Evolutionary conservation across 495 filamentous ascomycete species (phyloP).

Genomic region (Xylaria bambusicola): DNA sequence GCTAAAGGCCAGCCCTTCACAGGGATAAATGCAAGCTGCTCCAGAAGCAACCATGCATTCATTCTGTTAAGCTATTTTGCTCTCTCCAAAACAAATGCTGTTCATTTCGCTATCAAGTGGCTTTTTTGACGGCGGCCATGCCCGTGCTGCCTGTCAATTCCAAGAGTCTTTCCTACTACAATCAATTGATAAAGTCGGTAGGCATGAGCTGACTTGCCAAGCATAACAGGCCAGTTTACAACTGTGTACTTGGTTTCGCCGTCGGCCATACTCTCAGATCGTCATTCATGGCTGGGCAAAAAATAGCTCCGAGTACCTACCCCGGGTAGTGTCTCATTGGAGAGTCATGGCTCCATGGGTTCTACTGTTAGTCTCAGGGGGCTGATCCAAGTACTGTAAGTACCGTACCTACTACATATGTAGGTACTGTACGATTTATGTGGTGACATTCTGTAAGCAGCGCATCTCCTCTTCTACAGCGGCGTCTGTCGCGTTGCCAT

Average conservation of each 20-base stretch:
- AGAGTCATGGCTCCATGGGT: background rate
- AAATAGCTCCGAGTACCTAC: background rate
- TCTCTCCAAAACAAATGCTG: no score
- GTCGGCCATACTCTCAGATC: conserved; percentile 4
- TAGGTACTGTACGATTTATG: no score
- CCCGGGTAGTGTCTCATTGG: conserved; percentile 6
- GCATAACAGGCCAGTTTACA: background rate
- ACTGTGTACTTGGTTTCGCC: background rate
- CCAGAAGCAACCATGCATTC: conserved; percentile 5
- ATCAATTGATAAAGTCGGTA: conserved; percentile 3
- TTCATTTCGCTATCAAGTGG: no score
- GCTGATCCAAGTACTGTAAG: no score
- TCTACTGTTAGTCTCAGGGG: conserved; percentile 1
- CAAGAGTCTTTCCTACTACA: background rate
- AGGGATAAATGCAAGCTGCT: conserved; percentile 14
- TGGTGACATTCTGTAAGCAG: no score
- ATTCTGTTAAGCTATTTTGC: background rate
- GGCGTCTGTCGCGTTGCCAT: conserved; percentile 2
- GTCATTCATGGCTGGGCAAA: background rate
- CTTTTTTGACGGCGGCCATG: no score
- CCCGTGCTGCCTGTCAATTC: no score
- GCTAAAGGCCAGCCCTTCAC: background rate
- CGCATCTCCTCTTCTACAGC: background rate
- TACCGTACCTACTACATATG: no score
- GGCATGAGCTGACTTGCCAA: background rate